A percentile compares a stretch with the other conserved stretches of the same genome.
phyloP scores from a whole-genome alignment of 805 yeast species.

The Nakazawaea molendinolei region DNA sequence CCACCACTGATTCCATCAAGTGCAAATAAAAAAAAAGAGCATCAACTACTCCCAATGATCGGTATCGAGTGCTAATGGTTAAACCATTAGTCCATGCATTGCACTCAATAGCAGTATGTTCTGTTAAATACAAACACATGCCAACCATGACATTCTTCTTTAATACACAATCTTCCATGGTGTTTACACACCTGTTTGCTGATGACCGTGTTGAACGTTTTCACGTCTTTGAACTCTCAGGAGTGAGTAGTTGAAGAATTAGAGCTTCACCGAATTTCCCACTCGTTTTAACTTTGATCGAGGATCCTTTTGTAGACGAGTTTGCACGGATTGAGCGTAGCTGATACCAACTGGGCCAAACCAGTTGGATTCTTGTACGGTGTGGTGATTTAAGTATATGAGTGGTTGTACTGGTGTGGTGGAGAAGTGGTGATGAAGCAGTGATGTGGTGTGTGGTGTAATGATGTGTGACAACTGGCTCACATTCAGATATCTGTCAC shows the following conservation, averaged over 20 bases:
- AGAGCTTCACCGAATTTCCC: constrained; percentile 63
- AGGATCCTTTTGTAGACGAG: constrained; percentile 11
- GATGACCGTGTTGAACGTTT: constrained; percentile 54
- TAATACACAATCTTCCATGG: constrained; percentile 48
- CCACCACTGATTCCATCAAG: too few species aligned
- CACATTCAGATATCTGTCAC: too few species aligned
- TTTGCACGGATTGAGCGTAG: too few species aligned
- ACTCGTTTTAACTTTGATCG: constrained; percentile 21
- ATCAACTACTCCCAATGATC: too few species aligned
- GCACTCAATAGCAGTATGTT: constrained; percentile 52
- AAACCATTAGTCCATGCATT: constrained; percentile 42
- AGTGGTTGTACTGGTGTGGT: too few species aligned
- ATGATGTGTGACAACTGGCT: too few species aligned
- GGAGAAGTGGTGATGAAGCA: too few species aligned
- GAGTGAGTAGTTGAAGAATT: constrained; percentile 36
- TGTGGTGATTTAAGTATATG: too few species aligned
- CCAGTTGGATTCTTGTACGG: too few species aligned
- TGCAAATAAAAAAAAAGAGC: constrained; percentile 21
- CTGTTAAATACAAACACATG: too few species aligned
- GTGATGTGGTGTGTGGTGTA: too few species aligned
- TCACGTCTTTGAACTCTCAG: constrained; percentile 49
- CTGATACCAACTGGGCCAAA: constrained; percentile 1
- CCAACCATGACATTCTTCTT: constrained; percentile 6
- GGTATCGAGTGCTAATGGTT: constrained; percentile 47
- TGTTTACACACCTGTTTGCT: constrained; percentile 28